Evolutionary conservation across 768 basidiomycete genomes (phyloP).

Genomic region (Mycena epipterygia): DNA sequence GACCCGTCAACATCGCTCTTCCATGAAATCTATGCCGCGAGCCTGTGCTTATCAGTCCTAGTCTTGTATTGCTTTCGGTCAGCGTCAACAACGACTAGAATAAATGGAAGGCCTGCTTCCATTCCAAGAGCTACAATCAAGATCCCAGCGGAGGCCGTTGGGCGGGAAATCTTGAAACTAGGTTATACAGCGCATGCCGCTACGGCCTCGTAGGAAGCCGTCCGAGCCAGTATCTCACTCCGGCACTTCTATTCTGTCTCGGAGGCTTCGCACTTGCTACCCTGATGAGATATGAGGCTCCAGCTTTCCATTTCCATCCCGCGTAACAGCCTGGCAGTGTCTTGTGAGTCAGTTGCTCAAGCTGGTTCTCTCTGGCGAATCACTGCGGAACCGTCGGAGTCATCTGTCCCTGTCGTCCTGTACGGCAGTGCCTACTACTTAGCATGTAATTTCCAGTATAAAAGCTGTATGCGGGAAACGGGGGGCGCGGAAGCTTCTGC

Average conservation of each 20-base stretch:
- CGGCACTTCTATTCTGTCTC: background rate
- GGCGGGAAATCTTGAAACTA: background rate
- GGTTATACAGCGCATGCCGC: conserved; percentile 22
- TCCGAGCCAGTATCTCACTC: conserved; percentile 16
- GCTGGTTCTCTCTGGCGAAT: conserved; percentile 5
- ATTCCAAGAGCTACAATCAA: conserved; percentile 14
- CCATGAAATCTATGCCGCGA: background rate
- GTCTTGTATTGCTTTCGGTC: background rate
- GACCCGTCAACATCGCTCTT: conserved; percentile 8
- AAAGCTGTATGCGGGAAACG: conserved; percentile 27
- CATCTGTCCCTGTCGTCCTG: conserved; percentile 15
- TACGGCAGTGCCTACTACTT: conserved; percentile 24
- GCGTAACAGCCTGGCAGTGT: conserved; percentile 11
- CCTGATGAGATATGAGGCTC: background rate
- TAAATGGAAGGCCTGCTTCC: background rate
- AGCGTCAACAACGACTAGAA: background rate
- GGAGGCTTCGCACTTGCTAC: background rate
- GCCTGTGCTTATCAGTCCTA: conserved; percentile 15
- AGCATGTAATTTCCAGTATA: conserved; percentile 5
- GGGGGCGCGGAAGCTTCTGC: background rate
- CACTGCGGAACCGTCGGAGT: conserved; percentile 20
- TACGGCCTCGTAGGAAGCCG: background rate
- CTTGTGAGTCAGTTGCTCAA: conserved; percentile 9
- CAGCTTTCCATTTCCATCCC: conserved; percentile 1
- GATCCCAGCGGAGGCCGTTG: background rate